Conservation (phyloP, 495 filamentous ascomycete species). For the Aspergillus funiculosus region DNA sequence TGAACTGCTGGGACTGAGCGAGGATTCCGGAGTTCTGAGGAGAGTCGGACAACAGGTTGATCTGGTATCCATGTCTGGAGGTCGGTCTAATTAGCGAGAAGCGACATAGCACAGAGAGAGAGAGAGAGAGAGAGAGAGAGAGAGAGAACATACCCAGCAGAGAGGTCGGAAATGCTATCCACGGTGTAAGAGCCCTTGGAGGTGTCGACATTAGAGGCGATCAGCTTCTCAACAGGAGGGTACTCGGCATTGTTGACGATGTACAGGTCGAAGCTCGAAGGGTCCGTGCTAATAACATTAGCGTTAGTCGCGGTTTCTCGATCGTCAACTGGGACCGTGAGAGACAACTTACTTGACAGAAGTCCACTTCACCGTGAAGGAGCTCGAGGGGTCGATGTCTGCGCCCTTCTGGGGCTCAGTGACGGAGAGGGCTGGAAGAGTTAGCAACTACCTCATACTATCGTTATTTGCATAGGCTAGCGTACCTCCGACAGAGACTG, state of each 20-base stretch:
- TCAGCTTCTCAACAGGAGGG: constrained; percentile 40
- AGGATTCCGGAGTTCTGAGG: constrained; percentile 35
- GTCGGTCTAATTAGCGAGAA: constrained; percentile 4
- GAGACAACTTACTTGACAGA: constrained; percentile 27
- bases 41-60: constrained; percentile 32
- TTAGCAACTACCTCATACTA: background rate
- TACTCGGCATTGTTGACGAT: constrained; percentile 38
- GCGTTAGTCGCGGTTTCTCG: background rate
- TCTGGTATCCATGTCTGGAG: constrained; percentile 33
- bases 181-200: constrained; percentile 34
- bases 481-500: constrained; percentile 2
- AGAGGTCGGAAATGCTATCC: constrained; percentile 18
- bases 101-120: background rate
- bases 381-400: constrained; percentile 24
- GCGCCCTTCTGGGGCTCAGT: constrained; percentile 30
- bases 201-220: constrained; percentile 34
- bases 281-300: constrained; percentile 27
- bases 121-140: background rate
- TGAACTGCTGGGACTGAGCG: constrained; percentile 38
- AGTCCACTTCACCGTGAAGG: constrained; percentile 34
- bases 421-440: constrained; percentile 27
- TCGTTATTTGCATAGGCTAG: background rate
- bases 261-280: constrained; percentile 31
- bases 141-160: constrained; percentile 24
- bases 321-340: background rate